A percentile compares a stretch with the other conserved stretches of the same genome.
These are phyloP conservation scores for Umbilicaria muhlenbergii DNA, from an alignment of 495 filamentous ascomycete species.

Conservation along the genomic window DNA sequence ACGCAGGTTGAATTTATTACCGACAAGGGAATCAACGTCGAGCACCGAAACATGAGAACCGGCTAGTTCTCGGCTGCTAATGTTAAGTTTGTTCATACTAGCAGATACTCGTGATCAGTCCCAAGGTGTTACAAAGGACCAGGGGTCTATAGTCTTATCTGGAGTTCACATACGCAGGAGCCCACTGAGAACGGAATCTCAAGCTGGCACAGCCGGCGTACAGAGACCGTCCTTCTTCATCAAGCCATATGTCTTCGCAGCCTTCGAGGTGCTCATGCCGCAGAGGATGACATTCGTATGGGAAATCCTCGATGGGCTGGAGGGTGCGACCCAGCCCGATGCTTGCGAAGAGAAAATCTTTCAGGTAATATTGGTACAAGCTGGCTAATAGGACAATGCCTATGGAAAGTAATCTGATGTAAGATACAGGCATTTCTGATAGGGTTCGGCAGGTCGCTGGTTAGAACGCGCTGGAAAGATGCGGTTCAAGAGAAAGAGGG, in stretches of 20 bases:
- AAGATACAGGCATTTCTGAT: too few species aligned
- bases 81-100: conserved; percentile 11
- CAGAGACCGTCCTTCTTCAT: conserved; percentile 17
- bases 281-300: conserved; percentile 17
- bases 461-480: too few species aligned
- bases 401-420: background rate
- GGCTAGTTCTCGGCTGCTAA: conserved; percentile 5
- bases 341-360: conserved; percentile 4
- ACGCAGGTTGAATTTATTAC: conserved; percentile 13
- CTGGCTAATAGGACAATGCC: background rate
- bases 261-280: conserved; percentile 19
- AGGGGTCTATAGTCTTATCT: background rate
- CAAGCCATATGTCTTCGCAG: conserved; percentile 28
- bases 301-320: conserved; percentile 18
- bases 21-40: conserved; percentile 17
- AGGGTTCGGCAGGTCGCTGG: too few species aligned
- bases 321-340: conserved; percentile 16
- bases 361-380: background rate
- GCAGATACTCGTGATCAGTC: background rate
- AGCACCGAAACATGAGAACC: conserved; percentile 16
- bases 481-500: too few species aligned
- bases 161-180: conserved; percentile 10
- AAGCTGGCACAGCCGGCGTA: conserved; percentile 18
- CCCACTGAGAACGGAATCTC: conserved; percentile 11
- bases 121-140: background rate